phyloP scores from a whole-genome alignment of 2,329 filamentous ascomycete species.

The Canariomyces notabilis region DNA sequence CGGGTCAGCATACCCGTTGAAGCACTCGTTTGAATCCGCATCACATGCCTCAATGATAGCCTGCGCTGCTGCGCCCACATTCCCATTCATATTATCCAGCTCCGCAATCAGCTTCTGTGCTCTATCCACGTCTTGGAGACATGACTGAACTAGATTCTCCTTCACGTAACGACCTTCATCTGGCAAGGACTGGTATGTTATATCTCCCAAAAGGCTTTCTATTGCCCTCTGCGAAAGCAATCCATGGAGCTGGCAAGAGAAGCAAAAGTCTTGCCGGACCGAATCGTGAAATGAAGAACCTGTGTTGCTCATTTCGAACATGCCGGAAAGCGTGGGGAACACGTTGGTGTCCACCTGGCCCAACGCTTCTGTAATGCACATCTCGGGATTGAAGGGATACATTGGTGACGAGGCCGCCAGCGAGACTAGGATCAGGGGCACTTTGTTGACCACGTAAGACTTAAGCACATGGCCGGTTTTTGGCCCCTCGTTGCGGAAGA shows the following conservation, averaged over 20 bases:
- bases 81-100: constrained; percentile 85
- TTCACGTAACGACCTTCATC: constrained; percentile 70
- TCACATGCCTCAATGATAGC: constrained; percentile 64
- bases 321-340: constrained; percentile 56
- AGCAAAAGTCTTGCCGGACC: constrained; percentile 70
- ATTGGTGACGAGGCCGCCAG: constrained; percentile 51
- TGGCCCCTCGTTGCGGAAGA: constrained; percentile 58
- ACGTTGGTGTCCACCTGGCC: constrained; percentile 76
- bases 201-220: constrained; percentile 74
- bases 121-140: constrained; percentile 68
- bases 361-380: constrained; percentile 65
- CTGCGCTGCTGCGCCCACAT: constrained; percentile 77
- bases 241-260: constrained; percentile 81
- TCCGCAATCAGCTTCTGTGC: constrained; percentile 74
- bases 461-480: constrained; percentile 67
- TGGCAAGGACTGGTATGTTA: constrained; percentile 73
- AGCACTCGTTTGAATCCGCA: not conserved
- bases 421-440: constrained; percentile 50
- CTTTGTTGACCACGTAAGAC: constrained; percentile 75
- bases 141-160: constrained; percentile 73
- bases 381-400: constrained; percentile 70
- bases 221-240: constrained; percentile 76
- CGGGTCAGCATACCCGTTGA: not conserved
- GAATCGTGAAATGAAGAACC: constrained; percentile 54
- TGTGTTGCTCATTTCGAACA: constrained; percentile 55